phyloP scores from a whole-genome alignment of 139 green algal genomes.

The Zygnema cylindricum region DNA sequence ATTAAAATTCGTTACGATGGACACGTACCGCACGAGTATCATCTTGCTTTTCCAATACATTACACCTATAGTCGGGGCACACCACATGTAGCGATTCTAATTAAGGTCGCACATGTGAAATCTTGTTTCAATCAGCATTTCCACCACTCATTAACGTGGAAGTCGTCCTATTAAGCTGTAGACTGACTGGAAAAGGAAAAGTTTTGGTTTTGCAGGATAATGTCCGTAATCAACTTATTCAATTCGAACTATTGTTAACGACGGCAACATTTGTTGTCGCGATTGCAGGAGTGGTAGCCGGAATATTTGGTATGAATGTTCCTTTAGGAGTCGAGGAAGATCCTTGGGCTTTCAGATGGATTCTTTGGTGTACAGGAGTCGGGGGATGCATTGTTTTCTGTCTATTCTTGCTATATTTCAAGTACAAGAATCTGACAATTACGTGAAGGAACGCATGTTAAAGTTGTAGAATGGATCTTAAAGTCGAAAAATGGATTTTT shows the following conservation, averaged over 20 bases:
- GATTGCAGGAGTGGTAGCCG: slow-evolving; percentile 67
- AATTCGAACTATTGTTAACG: slow-evolving; percentile 87
- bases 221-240: slow-evolving; percentile 68
- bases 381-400: slow-evolving; percentile 76
- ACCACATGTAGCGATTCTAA: too few relatives aligned
- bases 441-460: too few relatives aligned
- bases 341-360: slow-evolving; percentile 61
- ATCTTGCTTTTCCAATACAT: too few relatives aligned
- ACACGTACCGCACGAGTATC: too few relatives aligned
- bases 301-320: slow-evolving; percentile 97
- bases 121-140: too few relatives aligned
- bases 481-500: too few relatives aligned
- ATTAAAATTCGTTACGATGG: too few relatives aligned
- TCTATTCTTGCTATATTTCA: slow-evolving; percentile 37
- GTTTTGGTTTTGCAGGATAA: slow-evolving; percentile 76
- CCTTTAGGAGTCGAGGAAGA: slow-evolving; percentile 44
- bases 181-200: neutral
- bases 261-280: slow-evolving; percentile 68
- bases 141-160: too few relatives aligned
- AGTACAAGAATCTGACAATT: slow-evolving; percentile 54
- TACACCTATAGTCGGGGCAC: too few relatives aligned
- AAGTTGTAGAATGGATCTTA: too few relatives aligned
- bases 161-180: too few relatives aligned
- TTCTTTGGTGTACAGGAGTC: slow-evolving; percentile 72
- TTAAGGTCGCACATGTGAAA: too few relatives aligned